A percentile compares a stretch with the other conserved stretches of the same genome.
Evolutionary conservation across 1,139 yeast species (phyloP).

Genomic region (Pichia sp.): DNA sequence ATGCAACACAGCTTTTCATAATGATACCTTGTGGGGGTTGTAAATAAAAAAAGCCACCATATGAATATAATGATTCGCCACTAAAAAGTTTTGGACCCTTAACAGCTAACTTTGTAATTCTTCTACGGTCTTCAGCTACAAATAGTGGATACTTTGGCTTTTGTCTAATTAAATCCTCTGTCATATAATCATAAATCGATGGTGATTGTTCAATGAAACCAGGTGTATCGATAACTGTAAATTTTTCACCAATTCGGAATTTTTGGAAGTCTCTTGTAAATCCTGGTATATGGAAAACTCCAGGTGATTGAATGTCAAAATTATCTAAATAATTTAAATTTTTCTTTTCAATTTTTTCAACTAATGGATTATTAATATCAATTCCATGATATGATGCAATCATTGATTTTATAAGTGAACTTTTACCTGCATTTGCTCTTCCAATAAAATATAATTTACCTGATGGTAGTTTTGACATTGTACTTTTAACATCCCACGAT

Average conservation of each 20-base stretch:
- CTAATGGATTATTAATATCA: conserved; percentile 19
- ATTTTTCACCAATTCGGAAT: conserved; percentile 25
- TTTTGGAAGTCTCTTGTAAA: conserved; percentile 45
- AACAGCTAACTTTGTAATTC: conserved; percentile 8
- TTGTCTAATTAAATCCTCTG: conserved; percentile 32
- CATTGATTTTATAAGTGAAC: conserved; percentile 52
- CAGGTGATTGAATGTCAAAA: conserved; percentile 22
- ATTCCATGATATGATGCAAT: conserved; percentile 6
- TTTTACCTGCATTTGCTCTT: conserved; percentile 70
- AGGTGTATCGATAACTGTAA: conserved; percentile 45
- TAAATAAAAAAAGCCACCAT: conserved; percentile 59
- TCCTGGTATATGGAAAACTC: conserved; percentile 49
- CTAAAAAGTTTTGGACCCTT: conserved; percentile 18
- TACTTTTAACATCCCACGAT: conserved; percentile 45
- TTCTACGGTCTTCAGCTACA: conserved; percentile 10
- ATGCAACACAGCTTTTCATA: conserved; percentile 32
- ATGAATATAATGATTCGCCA: conserved; percentile 32
- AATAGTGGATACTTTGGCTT: conserved; percentile 33
- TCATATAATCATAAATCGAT: conserved; percentile 32
- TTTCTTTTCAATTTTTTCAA: conserved; percentile 15
- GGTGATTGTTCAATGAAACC: conserved; percentile 38
- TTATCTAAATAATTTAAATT: conserved; percentile 14
- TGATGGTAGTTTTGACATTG: conserved; percentile 34
- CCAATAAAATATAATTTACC: conserved; percentile 58
- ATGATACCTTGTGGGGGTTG: conserved; percentile 40